Conservation (phyloP, 768 basidiomycete genomes). For the Phlebiopsis gigantea region DNA sequence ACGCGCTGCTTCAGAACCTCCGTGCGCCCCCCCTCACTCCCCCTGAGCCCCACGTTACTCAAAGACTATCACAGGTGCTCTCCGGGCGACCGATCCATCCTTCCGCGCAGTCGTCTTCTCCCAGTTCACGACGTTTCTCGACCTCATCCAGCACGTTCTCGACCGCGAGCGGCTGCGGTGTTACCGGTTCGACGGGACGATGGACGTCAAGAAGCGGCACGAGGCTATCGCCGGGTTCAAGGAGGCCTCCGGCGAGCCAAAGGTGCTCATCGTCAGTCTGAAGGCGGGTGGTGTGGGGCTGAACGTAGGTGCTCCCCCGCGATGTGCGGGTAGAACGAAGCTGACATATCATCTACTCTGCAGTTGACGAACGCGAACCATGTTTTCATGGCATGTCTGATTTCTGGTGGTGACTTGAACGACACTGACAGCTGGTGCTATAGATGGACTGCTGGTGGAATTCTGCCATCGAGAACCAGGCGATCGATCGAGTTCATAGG, state of each 20-base stretch:
- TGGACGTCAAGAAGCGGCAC: conserved; percentile 80
- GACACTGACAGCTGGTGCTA: background rate
- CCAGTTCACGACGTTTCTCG: conserved; percentile 85
- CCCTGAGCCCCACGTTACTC: background rate
- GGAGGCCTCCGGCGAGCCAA: conserved; percentile 58
- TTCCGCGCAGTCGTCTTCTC: conserved; percentile 85
- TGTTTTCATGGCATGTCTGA: conserved; percentile 69
- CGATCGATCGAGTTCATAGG: conserved; percentile 82
- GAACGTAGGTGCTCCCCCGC: conserved; percentile 46
- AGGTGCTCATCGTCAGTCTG: conserved; percentile 72
- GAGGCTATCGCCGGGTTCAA: conserved; percentile 77
- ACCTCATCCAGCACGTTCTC: conserved; percentile 69
- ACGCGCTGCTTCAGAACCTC: conserved; percentile 73
- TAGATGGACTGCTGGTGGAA: conserved; percentile 97
- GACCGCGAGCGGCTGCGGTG: conserved; percentile 64
- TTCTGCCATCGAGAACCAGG: conserved; percentile 77
- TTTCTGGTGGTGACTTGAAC: background rate
- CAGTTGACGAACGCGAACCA: conserved; percentile 77
- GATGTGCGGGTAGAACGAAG: background rate
- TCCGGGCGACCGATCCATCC: conserved; percentile 65
- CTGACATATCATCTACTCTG: conserved; percentile 6
- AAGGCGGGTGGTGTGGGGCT: conserved; percentile 93
- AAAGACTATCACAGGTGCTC: conserved; percentile 39
- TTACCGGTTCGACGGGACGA: conserved; percentile 87
- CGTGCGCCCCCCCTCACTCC: conserved; percentile 34